These are phyloP conservation scores for Epichloe festucae DNA, from an alignment of 2,329 filamentous ascomycete species.

Conservation along the genomic window DNA sequence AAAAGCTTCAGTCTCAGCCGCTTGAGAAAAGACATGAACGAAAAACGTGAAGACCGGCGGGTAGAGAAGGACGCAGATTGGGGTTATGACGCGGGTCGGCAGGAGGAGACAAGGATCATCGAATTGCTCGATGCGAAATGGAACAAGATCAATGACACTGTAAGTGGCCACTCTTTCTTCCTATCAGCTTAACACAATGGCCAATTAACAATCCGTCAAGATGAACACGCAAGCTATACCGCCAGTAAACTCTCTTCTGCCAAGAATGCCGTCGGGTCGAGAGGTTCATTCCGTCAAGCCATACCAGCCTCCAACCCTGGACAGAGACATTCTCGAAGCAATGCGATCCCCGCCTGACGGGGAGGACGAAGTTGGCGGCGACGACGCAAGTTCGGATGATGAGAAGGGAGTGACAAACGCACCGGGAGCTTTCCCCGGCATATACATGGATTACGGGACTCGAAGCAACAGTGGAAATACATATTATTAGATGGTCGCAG, in stretches of 20 bases:
- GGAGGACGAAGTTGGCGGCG: conserved; percentile 19
- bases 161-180: conserved; percentile 28
- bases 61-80: conserved; percentile 61
- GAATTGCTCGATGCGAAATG: conserved; percentile 83
- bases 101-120: conserved; percentile 75
- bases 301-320: conserved; percentile 53
- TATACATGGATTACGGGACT: conserved; percentile 24
- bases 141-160: conserved; percentile 86
- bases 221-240: conserved; percentile 73
- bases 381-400: conserved; percentile 26
- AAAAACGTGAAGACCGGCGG: conserved; percentile 66
- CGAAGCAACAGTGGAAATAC: conserved; percentile 20
- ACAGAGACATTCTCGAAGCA: conserved; percentile 47
- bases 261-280: conserved; percentile 74
- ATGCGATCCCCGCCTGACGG: conserved; percentile 34
- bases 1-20: conserved; percentile 46
- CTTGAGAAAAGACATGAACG: conserved; percentile 61
- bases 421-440: conserved; percentile 39
- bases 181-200: neutral
- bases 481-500: conserved; percentile 20
- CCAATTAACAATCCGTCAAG: conserved; percentile 25
- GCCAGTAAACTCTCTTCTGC: conserved; percentile 54
- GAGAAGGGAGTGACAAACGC: conserved; percentile 18
- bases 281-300: conserved; percentile 66
- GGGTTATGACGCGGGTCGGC: conserved; percentile 71